Evolutionary conservation across 2,329 filamentous ascomycete species (phyloP), one percentile per base, ranked within the genome.

Genomic region (Fusarium sp.): DNA sequence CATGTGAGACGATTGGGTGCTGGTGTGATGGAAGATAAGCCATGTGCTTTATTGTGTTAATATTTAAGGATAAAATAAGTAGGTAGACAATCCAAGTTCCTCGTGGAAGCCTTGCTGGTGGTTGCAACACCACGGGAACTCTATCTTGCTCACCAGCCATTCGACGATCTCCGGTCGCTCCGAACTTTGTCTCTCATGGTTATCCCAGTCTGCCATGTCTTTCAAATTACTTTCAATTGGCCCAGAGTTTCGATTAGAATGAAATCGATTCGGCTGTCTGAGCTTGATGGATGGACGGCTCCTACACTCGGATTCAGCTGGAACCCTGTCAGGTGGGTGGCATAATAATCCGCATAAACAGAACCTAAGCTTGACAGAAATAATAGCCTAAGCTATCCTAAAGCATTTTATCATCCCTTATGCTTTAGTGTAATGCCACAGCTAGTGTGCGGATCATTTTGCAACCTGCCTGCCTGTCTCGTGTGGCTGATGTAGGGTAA

Each of bases 121-220:
- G 52, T 52, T 59, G 36, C 52, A 41, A 34, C 28, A 26, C 12
- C 13, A 38, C 56, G n/a, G 37, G 11, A 65, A 65, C 34, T 64
- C 20, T 57, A 57, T 57, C 44, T 44, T 20, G 9, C 18, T 34
- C 8, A 10, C 45, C 52, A 46, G 38, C 46, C 28, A 38, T 36
- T 30, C 20, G 18, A 16, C 28, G 31, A 42, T 46, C 36, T 41
- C 16, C 36, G 41, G 26, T 18, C 6, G 18, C 13, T 38, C 23
- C 23, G 23, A n/a, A 37, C 15, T 26, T 36, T 40, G n/a, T n/a
- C 34, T 60, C n/a, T 41, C 37, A 36, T 40, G 58, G 20, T 41
- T n/a, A 46, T 37, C 57, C 46, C 18, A 37, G 23, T 23, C 40
- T 62, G 34, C 23, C 40, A 62, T 30, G 16, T 28, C 34, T 28